phyloP scores from a whole-genome alignment of 2,329 filamentous ascomycete genomes.

The Stagonosporopsis vannaccii region DNA sequence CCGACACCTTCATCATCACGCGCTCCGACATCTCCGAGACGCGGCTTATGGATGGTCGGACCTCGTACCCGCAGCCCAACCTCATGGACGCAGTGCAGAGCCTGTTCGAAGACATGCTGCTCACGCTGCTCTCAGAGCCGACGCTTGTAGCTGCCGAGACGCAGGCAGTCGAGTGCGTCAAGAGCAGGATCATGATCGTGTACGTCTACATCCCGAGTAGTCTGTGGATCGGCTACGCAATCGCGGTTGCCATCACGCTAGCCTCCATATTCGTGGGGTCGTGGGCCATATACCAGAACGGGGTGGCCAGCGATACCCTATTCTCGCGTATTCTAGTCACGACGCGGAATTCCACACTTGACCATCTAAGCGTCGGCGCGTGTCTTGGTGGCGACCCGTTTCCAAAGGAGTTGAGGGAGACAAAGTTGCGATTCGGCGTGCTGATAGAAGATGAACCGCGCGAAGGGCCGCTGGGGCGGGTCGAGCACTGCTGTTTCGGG shows the following conservation, averaged over 20 bases:
- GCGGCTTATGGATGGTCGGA: constrained; percentile 37
- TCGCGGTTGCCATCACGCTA: constrained; percentile 40
- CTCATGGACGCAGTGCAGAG: constrained; percentile 39
- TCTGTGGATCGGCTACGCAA: constrained; percentile 49
- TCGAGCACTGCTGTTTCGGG: constrained; percentile 52
- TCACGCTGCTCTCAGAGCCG: constrained; percentile 46
- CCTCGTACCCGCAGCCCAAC: constrained; percentile 38
- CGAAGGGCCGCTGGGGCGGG: constrained; percentile 39
- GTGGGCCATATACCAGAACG: constrained; percentile 45
- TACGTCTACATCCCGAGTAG: constrained; percentile 41
- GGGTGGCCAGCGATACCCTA: constrained; percentile 46
- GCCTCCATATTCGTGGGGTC: constrained; percentile 42
- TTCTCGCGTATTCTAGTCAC: constrained; percentile 50
- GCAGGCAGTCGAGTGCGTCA: constrained; percentile 35
- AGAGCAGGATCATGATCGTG: constrained; percentile 35
- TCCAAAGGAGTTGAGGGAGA: constrained; percentile 47
- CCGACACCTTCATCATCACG: constrained; percentile 36
- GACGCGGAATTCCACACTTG: constrained; percentile 49
- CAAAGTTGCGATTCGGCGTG: constrained; percentile 51
- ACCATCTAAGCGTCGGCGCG: constrained; percentile 48
- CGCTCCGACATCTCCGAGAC: constrained; percentile 47
- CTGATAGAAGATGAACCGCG: constrained; percentile 46
- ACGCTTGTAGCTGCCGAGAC: constrained; percentile 37
- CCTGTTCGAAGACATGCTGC: constrained; percentile 49
- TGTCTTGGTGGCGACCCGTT: constrained; percentile 53